A percentile compares a stretch with the other conserved stretches of the same genome.
Evolutionary conservation across 345 rosid genomes (phyloP).

Genomic region (Kernera saxatilis): DNA sequence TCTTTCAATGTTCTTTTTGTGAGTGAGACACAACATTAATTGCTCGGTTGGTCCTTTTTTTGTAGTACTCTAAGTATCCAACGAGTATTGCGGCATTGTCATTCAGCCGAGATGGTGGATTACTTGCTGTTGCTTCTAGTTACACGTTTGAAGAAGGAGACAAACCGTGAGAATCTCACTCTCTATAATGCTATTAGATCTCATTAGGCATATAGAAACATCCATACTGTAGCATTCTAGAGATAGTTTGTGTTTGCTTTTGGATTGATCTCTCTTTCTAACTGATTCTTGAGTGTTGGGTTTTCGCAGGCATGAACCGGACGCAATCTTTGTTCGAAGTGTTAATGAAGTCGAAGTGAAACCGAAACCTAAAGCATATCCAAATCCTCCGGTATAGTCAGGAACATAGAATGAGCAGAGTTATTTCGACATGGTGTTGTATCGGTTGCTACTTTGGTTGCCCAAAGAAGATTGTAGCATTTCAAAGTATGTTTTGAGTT

Average conservation of each 20-base stretch:
- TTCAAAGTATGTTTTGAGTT: not conserved
- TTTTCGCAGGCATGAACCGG: constrained; percentile 83
- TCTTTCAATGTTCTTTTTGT: not conserved
- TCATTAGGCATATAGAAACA: not conserved
- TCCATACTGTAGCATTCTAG: not conserved
- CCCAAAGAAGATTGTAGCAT: not conserved
- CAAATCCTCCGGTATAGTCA: constrained; percentile 60
- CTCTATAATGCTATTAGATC: not conserved
- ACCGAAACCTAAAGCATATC: constrained; percentile 85
- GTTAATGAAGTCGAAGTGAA: constrained; percentile 94
- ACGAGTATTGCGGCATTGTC: constrained; percentile 88
- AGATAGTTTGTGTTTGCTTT: not conserved
- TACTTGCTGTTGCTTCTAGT: constrained; percentile 92
- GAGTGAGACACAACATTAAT: not conserved
- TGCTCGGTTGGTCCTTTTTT: not conserved
- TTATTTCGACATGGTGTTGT: not conserved
- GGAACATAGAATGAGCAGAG: not conserved
- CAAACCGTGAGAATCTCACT: constrained; percentile 54
- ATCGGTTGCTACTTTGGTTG: not conserved
- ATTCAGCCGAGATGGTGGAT: constrained; percentile 88
- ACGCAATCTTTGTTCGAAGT: constrained; percentile 75
- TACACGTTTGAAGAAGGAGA: constrained; percentile 96
- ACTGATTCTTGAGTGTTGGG: not conserved
- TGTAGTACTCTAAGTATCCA: constrained; percentile 85
- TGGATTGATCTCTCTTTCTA: not conserved